Evolutionary conservation across 23 red algal species (phyloP).

Genomic region (Gracilaria vermiculophylla): DNA sequence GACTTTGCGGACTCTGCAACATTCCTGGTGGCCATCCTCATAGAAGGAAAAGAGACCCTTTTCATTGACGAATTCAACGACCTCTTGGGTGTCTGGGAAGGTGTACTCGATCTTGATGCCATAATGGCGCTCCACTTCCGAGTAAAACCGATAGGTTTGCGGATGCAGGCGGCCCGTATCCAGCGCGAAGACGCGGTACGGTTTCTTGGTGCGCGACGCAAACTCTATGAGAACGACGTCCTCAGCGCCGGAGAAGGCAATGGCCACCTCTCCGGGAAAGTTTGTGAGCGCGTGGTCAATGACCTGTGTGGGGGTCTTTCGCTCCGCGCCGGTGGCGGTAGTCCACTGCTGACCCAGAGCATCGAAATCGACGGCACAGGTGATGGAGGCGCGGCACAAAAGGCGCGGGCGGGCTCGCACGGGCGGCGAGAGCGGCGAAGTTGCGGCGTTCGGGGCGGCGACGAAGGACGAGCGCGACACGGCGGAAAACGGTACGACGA

Average conservation of each 20-base stretch:
- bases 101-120: constrained; percentile 96
- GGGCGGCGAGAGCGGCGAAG: not conserved
- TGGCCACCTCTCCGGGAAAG: constrained; percentile 80
- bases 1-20: constrained; percentile 95
- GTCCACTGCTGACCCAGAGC: constrained; percentile 19
- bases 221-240: constrained; percentile 98
- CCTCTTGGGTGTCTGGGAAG: constrained; percentile 83
- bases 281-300: constrained; percentile 83
- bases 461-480: not conserved
- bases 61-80: constrained; percentile 83
- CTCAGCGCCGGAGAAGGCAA: constrained; percentile 98
- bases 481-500: not conserved
- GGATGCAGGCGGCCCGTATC: constrained; percentile 96
- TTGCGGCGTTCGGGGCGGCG: too few species aligned
- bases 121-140: constrained; percentile 89
- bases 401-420: not conserved
- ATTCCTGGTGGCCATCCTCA: constrained; percentile 96
- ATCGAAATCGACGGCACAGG: constrained; percentile 44
- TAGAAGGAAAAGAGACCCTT: constrained; percentile 99
- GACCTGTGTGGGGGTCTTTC: constrained; percentile 66
- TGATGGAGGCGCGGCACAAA: not conserved
- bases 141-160: constrained; percentile 94
- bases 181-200: constrained; percentile 97
- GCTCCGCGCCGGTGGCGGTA: not conserved
- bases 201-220: constrained; percentile 78